Evolutionary conservation across 2,329 filamentous ascomycete species (phyloP).

Genomic region (Alternaria sp.): DNA sequence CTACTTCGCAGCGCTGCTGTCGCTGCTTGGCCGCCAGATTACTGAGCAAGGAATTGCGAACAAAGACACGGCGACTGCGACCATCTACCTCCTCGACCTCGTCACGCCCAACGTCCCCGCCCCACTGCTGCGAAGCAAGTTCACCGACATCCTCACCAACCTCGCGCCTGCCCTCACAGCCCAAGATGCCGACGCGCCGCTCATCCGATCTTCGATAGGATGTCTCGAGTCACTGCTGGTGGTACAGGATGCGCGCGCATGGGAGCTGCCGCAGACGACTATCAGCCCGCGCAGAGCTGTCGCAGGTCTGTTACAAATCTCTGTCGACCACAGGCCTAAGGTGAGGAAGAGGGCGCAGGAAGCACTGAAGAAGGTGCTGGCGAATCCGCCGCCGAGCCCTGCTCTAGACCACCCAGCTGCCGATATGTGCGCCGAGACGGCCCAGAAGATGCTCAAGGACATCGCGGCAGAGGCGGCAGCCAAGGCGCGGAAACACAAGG

Average conservation of each 20-base stretch:
- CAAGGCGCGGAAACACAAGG: constrained; percentile 72
- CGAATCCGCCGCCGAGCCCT: constrained; percentile 87
- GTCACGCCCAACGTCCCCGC: constrained; percentile 86
- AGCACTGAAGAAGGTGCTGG: constrained; percentile 82
- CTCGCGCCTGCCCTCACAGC: constrained; percentile 85
- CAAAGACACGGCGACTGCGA: constrained; percentile 82
- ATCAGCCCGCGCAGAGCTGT: constrained; percentile 88
- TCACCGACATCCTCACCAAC: constrained; percentile 88
- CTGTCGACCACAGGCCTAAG: constrained; percentile 89
- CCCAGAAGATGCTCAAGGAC: constrained; percentile 80
- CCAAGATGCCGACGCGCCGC: constrained; percentile 83
- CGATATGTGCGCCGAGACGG: constrained; percentile 94
- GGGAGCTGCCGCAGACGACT: constrained; percentile 84
- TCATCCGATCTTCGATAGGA: constrained; percentile 88
- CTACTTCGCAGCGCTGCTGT: constrained; percentile 95
- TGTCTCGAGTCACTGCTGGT: constrained; percentile 91
- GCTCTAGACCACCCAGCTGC: constrained; percentile 93
- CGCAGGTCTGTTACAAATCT: constrained; percentile 83
- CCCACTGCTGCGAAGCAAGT: constrained; percentile 90
- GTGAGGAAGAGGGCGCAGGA: constrained; percentile 94
- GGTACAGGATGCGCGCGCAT: constrained; percentile 86
- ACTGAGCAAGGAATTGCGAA: constrained; percentile 73
- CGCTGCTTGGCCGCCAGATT: constrained; percentile 81
- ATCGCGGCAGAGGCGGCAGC: constrained; percentile 75
- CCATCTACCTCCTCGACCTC: constrained; percentile 95